These are phyloP conservation scores for Malbranchea cinnamomea DNA, from an alignment of 2,329 filamentous ascomycete species.

Conservation along the genomic window DNA sequence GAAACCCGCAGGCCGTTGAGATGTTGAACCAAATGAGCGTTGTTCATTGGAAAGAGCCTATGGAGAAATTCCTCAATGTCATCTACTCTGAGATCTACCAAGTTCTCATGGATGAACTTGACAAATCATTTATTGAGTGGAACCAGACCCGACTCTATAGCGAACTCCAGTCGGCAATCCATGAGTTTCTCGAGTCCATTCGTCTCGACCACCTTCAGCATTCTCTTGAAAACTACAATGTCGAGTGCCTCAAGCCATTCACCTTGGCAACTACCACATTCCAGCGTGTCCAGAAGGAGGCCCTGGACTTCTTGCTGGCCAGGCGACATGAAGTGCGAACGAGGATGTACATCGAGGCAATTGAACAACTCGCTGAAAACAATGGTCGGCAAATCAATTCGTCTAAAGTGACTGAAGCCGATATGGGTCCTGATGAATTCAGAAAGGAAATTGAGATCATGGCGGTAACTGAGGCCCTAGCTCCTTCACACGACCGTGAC, in stretches of 20 bases:
- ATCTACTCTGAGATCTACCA: constrained; percentile 18
- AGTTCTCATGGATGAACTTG: constrained; percentile 32
- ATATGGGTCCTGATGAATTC: constrained; percentile 21
- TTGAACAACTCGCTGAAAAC: constrained; percentile 14
- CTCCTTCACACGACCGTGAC: not conserved
- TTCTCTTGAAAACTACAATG: constrained; percentile 36
- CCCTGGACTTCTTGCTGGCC: constrained; percentile 7
- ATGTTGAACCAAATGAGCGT: constrained; percentile 43
- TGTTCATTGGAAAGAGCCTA: constrained; percentile 41
- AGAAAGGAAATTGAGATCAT: constrained; percentile 26
- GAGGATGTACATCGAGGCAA: constrained; percentile 2
- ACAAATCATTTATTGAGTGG: constrained; percentile 21
- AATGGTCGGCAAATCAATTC: not conserved
- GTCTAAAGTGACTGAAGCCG: constrained; percentile 13
- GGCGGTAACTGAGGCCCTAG: constrained; percentile 19
- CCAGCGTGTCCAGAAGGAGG: constrained; percentile 11
- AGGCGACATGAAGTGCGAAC: constrained; percentile 13
- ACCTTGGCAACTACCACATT: constrained; percentile 31
- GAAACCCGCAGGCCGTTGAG: constrained; percentile 46
- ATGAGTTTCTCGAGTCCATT: constrained; percentile 32
- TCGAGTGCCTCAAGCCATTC: constrained; percentile 42
- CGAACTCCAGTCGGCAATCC: constrained; percentile 27
- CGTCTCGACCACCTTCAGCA: constrained; percentile 23
- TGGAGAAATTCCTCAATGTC: constrained; percentile 26
- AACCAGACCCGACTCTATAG: constrained; percentile 21